Base-by-base conservation (phyloP, 1,284 basidiomycete species). In the Ceratobasidium sp. region DNA sequence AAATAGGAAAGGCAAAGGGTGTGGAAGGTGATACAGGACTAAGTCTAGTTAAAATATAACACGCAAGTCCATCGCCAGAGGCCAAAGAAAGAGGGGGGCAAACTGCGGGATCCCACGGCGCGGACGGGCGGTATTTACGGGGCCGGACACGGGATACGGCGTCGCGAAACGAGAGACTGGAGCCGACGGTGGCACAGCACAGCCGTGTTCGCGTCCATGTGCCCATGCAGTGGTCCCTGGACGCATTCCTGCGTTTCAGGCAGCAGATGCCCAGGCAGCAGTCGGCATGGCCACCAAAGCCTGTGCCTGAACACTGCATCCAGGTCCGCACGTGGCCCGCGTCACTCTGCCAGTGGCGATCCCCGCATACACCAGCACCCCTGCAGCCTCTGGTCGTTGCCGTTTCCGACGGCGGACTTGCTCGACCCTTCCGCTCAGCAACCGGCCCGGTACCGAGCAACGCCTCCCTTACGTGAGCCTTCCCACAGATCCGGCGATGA, bases 21-120 rank as follows among this genome's bases (percentile, higher is more conserved):
- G 46, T 8, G 29, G 19, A 37, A 24, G 22, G 63, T 46, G 63
- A 24, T 65, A 65, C 63, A 65, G 3, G 49, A 34, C 31, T 53
- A 66, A 54, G 31, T 46, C 61, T 63, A 71, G 43, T 56, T 48
- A 71, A n/a, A 59, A 56, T 48, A 48, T 6, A 29, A 48, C 41
- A 43, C 24, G 41, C 54, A 61, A 71, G 68, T 71, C 68, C 68
- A 71, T 71, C 68, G 68, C 68, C 68, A 69, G 65, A 53, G 65
- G 65, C 65, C 51, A 69, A 69, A 34, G 53, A 37, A 58, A 58
- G 24, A 24, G 43, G 56, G 49, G 29, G 49, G 34, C 27, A 68
- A 37, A 34, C 49, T 37, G 56, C 68, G 56, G 34, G 53, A 48
- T 34, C 53, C 8, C 39, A 49, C 68, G 68, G 27, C 37, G 13